phyloP scores from a whole-genome alignment of 2,329 filamentous ascomycete genomes.

The Penicillium sp. region DNA sequence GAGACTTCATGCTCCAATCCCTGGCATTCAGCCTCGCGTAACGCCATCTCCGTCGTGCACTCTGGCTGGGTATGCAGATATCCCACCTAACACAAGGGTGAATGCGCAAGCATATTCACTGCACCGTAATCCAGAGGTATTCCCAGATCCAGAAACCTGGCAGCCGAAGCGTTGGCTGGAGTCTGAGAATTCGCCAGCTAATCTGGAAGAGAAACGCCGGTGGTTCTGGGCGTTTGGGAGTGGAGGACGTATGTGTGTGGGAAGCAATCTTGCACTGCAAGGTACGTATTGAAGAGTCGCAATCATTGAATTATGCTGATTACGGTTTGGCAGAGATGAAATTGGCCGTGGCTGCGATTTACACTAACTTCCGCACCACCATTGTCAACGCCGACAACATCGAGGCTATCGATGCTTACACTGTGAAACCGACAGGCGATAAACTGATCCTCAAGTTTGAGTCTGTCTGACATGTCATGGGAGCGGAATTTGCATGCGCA shows the following conservation, averaged over 20 bases:
- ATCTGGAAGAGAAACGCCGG: constrained; percentile 38
- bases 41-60: constrained; percentile 35
- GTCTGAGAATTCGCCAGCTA: constrained; percentile 25
- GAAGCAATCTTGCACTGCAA: constrained; percentile 42
- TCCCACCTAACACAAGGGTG: constrained; percentile 39
- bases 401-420: constrained; percentile 58
- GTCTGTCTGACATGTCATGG: constrained; percentile 8
- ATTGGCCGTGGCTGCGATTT: constrained; percentile 59
- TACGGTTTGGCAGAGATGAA: constrained; percentile 55
- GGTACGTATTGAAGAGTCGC: constrained; percentile 20
- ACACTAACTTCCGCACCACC: constrained; percentile 55
- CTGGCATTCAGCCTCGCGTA: constrained; percentile 54
- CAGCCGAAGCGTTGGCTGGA: constrained; percentile 44
- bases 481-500: neutral
- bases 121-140: constrained; percentile 44
- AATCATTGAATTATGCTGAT: constrained; percentile 1
- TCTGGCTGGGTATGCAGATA: constrained; percentile 34
- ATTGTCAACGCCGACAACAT: constrained; percentile 57
- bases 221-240: constrained; percentile 48
- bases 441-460: constrained; percentile 53
- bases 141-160: constrained; percentile 42
- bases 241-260: constrained; percentile 44
- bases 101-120: constrained; percentile 46
- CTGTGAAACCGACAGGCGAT: constrained; percentile 50
- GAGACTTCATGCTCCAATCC: constrained; percentile 54